Evolutionary conservation across 441 rosid genomes (phyloP).

Genomic region (Pelargonium cotyledonis): DNA sequence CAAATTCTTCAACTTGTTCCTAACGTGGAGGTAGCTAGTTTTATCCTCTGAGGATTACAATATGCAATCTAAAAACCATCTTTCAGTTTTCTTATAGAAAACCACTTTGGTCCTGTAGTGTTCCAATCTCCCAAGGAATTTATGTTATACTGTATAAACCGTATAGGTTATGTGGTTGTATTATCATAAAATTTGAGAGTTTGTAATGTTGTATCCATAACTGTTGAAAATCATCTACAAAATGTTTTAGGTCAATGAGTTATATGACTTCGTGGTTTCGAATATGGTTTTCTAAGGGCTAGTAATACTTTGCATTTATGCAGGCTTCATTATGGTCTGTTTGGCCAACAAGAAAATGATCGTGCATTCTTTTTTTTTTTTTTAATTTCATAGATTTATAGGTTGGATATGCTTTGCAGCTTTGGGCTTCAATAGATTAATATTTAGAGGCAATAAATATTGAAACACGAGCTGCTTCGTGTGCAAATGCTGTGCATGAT

Average conservation of each 20-base stretch:
- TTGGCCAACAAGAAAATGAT: background rate
- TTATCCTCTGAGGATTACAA: background rate
- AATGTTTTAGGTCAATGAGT: background rate
- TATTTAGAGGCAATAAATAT: background rate
- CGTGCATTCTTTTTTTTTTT: background rate
- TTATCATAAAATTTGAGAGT: background rate
- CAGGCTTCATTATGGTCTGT: background rate
- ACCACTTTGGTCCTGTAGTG: background rate
- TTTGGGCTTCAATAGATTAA: background rate
- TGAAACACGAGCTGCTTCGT: too few species aligned
- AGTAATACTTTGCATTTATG: background rate
- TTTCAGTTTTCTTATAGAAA: background rate
- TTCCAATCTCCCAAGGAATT: background rate
- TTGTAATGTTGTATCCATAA: background rate
- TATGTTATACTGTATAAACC: too few species aligned
- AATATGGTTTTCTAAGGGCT: background rate
- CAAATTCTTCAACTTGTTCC: conserved; percentile 46
- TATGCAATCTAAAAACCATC: background rate
- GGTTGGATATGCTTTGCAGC: background rate
- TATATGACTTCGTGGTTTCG: background rate
- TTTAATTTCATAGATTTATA: background rate
- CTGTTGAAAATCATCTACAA: background rate
- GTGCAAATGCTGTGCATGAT: too few species aligned
- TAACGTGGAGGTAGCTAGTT: conserved; percentile 33
- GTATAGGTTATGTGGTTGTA: background rate